Evolutionary conservation across 495 filamentous ascomycete species (phyloP), one percentile per base, ranked within the genome.

Genomic region (Venustampulla echinocandica): DNA sequence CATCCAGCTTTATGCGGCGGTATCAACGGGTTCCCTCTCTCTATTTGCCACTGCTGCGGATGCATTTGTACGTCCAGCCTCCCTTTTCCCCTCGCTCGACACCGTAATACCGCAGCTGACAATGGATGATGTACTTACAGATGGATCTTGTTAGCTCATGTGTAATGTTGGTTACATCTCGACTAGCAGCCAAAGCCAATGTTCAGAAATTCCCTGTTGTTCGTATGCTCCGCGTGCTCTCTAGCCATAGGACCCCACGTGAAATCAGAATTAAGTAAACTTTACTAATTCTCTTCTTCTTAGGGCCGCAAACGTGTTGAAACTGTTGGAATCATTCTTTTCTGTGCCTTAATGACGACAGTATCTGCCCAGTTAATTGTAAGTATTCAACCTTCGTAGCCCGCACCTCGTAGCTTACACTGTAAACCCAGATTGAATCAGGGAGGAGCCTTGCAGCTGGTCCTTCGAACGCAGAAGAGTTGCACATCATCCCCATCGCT

Each of bases 141-240:
- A 75, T 77, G 73, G 73, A 78, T 42, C 67, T 76, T n/a, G 71
- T 77, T 5, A 75, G 71, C 20, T 76, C 73, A 20, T 65, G 71
- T 49, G 70, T 75, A 49, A 76, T 77, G 69, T 62, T 75, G 20
- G 60, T 71, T 48, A 75, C 71, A 4, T 75, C 71, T 0, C 62
- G 66, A 32, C 50, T 76, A 49, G 74, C 75, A 11, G 60, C 66
- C 0, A 62, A 72, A 19, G 69, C 72, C 23, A 76, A 70, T 51
- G 58, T 76, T 24, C 74, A 75, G 62, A 74, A 78, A 47, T 77
- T 71, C 58, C 73, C 74, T 20, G 74, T 76, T 13, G 67, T 69
- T 39, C 44, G 64, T 62, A 18, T 38, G 22, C 11, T 17, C 4
- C 21, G 24, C 27, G 35, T 19, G 18, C 38, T 20, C 22, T 42